Evolutionary conservation across 2,329 filamentous ascomycete genomes (phyloP).

Genomic region (Sclerotinia nivalis): DNA sequence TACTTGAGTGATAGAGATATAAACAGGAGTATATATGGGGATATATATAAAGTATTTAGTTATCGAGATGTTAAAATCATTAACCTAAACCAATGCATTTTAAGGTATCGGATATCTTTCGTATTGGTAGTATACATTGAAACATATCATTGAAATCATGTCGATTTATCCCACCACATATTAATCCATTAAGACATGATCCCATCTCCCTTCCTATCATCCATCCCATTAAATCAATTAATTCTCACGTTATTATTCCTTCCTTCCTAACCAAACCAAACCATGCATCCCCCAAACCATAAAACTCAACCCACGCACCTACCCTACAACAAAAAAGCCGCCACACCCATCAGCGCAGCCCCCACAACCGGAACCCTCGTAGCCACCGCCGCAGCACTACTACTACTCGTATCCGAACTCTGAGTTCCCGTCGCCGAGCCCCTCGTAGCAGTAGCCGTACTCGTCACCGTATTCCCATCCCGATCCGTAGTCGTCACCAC

Average conservation of each 20-base stretch:
- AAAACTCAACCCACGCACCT: too few species aligned
- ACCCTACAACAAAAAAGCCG: constrained; percentile 10
- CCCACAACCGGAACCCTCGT: background rate
- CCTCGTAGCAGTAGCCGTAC: background rate
- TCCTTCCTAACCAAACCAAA: background rate
- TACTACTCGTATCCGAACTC: background rate
- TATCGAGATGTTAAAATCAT: background rate
- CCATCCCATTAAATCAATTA: background rate
- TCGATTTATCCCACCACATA: background rate
- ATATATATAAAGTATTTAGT: background rate
- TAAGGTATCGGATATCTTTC: background rate
- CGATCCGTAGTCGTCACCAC: background rate
- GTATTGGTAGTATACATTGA: background rate
- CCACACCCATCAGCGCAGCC: background rate
- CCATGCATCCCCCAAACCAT: background rate
- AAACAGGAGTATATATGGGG: background rate
- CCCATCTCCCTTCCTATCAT: background rate
- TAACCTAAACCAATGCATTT: background rate
- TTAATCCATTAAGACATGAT: constrained; percentile 7
- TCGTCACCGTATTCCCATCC: background rate
- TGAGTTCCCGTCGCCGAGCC: background rate
- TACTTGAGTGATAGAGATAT: background rate
- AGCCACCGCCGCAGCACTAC: background rate
- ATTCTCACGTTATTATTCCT: background rate
- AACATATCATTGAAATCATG: background rate